phyloP scores from a whole-genome alignment of 2,329 filamentous ascomycete genomes.

The Fusarium sp. region DNA sequence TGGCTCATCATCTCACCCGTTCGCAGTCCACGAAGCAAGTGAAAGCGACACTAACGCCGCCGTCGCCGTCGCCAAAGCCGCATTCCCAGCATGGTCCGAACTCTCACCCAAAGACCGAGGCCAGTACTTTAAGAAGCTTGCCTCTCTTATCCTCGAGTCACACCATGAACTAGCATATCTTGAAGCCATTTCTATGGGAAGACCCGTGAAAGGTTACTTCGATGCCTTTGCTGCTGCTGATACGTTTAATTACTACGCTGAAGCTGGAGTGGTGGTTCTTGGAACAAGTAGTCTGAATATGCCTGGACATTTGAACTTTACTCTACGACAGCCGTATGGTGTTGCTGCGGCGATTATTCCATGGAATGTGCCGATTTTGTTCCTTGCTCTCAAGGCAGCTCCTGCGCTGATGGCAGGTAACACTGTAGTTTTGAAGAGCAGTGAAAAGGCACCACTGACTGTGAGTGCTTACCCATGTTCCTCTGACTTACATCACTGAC shows the following conservation, averaged over 20 bases:
- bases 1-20: background rate
- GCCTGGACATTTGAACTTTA: conserved; percentile 56
- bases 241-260: conserved; percentile 54
- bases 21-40: background rate
- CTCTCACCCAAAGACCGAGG: conserved; percentile 52
- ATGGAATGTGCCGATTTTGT: conserved; percentile 62
- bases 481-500: background rate
- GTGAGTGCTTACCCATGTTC: background rate
- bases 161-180: conserved; percentile 52
- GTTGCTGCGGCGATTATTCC: conserved; percentile 65
- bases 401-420: conserved; percentile 22
- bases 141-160: conserved; percentile 51
- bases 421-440: conserved; percentile 11
- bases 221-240: conserved; percentile 52
- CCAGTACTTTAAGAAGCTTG: conserved; percentile 55
- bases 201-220: conserved; percentile 1
- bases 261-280: conserved; percentile 51
- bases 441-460: conserved; percentile 24
- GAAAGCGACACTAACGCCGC: conserved; percentile 58
- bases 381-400: conserved; percentile 54
- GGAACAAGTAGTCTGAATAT: conserved; percentile 57
- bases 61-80: conserved; percentile 58
- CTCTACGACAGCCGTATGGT: conserved; percentile 59
- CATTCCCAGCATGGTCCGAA: conserved; percentile 57
- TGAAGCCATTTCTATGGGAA: conserved; percentile 20